A percentile compares a stretch with the other conserved stretches of the same genome.
phyloP scores from a whole-genome alignment of 192 early-diverging fungal species.

The Linnemannia exigua region DNA sequence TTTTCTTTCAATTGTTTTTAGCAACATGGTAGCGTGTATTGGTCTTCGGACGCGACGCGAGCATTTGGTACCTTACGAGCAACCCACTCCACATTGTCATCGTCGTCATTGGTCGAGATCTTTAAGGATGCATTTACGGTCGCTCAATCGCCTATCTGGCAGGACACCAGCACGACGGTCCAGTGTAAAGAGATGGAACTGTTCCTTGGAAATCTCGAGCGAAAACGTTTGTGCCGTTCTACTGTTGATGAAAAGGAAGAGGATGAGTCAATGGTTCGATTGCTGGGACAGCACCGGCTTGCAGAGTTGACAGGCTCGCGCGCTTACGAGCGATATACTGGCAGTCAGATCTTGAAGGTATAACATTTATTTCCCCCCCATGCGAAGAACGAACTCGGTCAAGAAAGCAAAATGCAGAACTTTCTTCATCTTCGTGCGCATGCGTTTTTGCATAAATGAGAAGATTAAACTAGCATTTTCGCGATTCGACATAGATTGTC shows the following conservation, averaged over 20 bases:
- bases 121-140: slow-evolving; percentile 70
- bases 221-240: neutral
- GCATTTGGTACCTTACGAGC: slow-evolving; percentile 58
- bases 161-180: slow-evolving; percentile 78
- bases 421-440: neutral
- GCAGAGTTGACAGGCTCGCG: slow-evolving; percentile 80
- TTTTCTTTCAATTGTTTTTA: slow-evolving; percentile 33
- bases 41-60: slow-evolving; percentile 65
- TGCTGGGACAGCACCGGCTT: slow-evolving; percentile 66
- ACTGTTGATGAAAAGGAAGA: neutral
- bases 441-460: no score
- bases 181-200: slow-evolving; percentile 76
- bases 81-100: neutral
- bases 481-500: slow-evolving; percentile 51
- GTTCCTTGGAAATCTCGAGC: slow-evolving; percentile 58
- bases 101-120: neutral
- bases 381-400: no score
- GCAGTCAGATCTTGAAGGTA: slow-evolving; percentile 80
- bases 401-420: no score
- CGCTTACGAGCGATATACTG: slow-evolving; percentile 88
- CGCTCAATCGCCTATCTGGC: slow-evolving; percentile 83
- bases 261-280: neutral
- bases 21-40: slow-evolving; percentile 92
- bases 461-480: no score
- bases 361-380: no score